Conservation (phyloP, 164 flowering plant genomes). For the Vitis cinerea region DNA sequence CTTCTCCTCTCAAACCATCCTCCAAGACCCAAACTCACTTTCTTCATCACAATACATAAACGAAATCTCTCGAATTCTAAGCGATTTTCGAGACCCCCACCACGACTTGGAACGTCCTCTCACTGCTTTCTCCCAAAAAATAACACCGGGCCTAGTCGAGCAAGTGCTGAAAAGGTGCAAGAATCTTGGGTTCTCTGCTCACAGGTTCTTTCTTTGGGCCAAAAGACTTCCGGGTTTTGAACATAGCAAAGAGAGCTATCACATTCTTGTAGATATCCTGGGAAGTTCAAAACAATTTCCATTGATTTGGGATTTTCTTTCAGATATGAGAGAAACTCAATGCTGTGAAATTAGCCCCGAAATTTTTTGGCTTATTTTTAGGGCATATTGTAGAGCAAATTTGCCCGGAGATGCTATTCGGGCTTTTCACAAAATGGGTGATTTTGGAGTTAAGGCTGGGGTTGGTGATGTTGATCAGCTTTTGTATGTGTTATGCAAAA, state of each 20-base stretch:
- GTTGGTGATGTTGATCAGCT: constrained; percentile 64
- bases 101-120: constrained; percentile 75
- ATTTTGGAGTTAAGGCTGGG: constrained; percentile 58
- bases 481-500: constrained; percentile 55
- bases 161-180: constrained; percentile 83
- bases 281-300: constrained; percentile 80
- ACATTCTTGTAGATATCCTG: constrained; percentile 60
- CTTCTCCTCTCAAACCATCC: constrained; percentile 7
- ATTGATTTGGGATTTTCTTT: constrained; percentile 77
- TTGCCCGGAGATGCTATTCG: constrained; percentile 76
- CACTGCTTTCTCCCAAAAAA: constrained; percentile 28
- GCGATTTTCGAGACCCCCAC: constrained; percentile 74
- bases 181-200: constrained; percentile 68
- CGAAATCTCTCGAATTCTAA: constrained; percentile 67
- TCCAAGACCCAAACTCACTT: neutral
- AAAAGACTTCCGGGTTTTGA: constrained; percentile 42
- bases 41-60: constrained; percentile 31
- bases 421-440: constrained; percentile 69
- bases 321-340: constrained; percentile 45
- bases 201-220: constrained; percentile 86
- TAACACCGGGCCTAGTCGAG: constrained; percentile 57
- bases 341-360: constrained; percentile 35
- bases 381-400: constrained; percentile 66
- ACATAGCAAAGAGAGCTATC: constrained; percentile 51
- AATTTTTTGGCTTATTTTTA: constrained; percentile 66